These are phyloP conservation scores for Tausonia pullulans DNA, from an alignment of 1,284 basidiomycete species.

Conservation along the genomic window DNA sequence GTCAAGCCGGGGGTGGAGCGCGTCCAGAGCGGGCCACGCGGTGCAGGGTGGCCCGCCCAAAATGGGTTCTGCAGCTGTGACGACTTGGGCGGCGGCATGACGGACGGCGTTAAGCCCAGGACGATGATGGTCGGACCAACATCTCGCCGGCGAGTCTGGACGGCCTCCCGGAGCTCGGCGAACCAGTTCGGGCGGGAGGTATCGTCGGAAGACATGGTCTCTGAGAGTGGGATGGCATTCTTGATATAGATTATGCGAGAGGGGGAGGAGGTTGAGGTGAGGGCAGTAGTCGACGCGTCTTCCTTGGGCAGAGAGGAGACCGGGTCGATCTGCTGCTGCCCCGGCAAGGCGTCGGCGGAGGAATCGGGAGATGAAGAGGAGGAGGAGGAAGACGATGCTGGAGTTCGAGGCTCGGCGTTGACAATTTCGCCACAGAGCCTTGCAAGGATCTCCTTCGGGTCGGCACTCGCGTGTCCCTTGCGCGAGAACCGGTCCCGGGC, in stretches of 20 bases:
- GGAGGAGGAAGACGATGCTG: background rate
- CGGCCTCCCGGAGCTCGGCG: conserved; percentile 59
- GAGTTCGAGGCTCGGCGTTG: conserved; percentile 37
- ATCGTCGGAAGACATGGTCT: background rate
- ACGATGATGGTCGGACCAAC: conserved; percentile 57
- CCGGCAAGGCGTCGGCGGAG: conserved; percentile 21
- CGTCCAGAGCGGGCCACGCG: background rate
- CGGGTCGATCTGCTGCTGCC: background rate
- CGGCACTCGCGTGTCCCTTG: background rate
- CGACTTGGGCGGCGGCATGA: conserved; percentile 41
- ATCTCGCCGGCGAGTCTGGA: conserved; percentile 54
- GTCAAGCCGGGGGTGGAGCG: no score
- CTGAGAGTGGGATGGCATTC: conserved; percentile 65
- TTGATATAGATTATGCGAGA: conserved; percentile 74
- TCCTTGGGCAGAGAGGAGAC: background rate
- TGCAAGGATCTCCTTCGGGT: background rate
- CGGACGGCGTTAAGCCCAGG: conserved; percentile 65
- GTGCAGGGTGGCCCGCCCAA: background rate
- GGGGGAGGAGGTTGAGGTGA: background rate
- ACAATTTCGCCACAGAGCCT: conserved; percentile 60
- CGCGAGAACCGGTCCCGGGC: background rate
- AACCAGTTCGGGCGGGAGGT: conserved; percentile 48
- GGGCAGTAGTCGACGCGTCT: conserved; percentile 21
- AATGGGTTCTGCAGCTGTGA: background rate
- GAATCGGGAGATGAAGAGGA: background rate